Conservation (phyloP, 116 monocot species). For the Cymodocea nodosa region DNA sequence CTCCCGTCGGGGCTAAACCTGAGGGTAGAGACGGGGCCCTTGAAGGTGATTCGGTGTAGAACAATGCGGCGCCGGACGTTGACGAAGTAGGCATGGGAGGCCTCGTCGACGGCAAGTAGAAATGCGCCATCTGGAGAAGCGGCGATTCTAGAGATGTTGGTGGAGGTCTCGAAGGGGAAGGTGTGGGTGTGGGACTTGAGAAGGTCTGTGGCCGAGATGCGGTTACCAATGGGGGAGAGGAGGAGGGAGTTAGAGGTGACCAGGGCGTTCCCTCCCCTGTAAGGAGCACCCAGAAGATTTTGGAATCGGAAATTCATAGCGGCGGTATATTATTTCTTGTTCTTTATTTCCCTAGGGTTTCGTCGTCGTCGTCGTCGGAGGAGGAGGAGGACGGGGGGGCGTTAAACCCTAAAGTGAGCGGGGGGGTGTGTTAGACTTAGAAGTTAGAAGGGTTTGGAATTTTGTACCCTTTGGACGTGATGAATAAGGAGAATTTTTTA, state of each 20-base stretch:
- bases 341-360: too few species aligned
- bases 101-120: constrained; percentile 57
- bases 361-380: too few species aligned
- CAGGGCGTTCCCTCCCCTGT: constrained; percentile 79
- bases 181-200: constrained; percentile 50
- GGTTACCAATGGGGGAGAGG: constrained; percentile 80
- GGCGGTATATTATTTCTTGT: too few species aligned
- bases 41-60: constrained; percentile 73
- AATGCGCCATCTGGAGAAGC: constrained; percentile 41
- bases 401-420: too few species aligned
- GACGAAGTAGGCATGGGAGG: constrained; percentile 46
- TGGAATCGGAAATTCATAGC: constrained; percentile 92
- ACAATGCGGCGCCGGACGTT: constrained; percentile 68
- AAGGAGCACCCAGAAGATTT: constrained; percentile 88
- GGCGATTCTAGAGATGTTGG: constrained; percentile 61
- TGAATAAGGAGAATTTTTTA: too few species aligned
- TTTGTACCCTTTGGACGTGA: too few species aligned
- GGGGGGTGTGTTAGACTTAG: too few species aligned
- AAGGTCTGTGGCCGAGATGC: constrained; percentile 74
- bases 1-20: constrained; percentile 69
- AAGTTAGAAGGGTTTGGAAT: too few species aligned
- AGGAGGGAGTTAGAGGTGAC: constrained; percentile 37
- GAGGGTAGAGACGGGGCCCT: constrained; percentile 39
- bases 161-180: constrained; percentile 68
- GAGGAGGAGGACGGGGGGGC: too few species aligned